Evolutionary conservation across 78 protist genomes (phyloP).

Genomic region (Anaeramoeba flamelloides): DNA sequence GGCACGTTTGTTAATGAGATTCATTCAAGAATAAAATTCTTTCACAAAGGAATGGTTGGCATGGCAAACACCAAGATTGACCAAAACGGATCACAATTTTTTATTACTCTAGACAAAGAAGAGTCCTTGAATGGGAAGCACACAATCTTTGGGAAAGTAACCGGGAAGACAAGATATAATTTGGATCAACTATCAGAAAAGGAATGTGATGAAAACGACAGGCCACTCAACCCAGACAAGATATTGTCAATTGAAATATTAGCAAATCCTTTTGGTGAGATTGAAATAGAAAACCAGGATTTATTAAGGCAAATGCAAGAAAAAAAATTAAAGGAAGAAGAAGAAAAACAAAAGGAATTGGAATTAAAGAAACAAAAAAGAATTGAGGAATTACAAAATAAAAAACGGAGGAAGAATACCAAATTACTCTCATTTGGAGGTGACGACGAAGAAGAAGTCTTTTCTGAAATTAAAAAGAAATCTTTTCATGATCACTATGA

Average conservation of each 20-base stretch:
- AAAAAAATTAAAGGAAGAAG: background rate
- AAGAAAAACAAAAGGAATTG: background rate
- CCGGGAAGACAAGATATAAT: constrained; percentile 61
- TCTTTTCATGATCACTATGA: background rate
- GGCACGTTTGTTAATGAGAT: constrained; percentile 62
- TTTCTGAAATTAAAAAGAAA: background rate
- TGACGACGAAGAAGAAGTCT: constrained; percentile 22
- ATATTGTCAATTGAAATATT: constrained; percentile 35
- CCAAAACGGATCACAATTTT: constrained; percentile 65
- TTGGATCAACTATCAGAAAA: constrained; percentile 33
- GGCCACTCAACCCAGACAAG: constrained; percentile 57
- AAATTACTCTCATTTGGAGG: constrained; percentile 22
- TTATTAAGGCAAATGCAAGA: background rate
- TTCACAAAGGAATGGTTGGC: constrained; percentile 41
- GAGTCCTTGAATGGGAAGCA: constrained; percentile 58
- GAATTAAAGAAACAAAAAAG: background rate
- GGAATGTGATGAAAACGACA: constrained; percentile 49
- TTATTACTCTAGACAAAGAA: constrained; percentile 57
- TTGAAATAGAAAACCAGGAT: constrained; percentile 32
- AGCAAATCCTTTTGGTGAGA: constrained; percentile 68
- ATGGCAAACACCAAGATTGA: constrained; percentile 29
- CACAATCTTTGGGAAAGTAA: constrained; percentile 70
- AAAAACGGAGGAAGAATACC: background rate
- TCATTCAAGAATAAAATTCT: constrained; percentile 49
- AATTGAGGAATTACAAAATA: background rate